Percentiles rank a stretch among this genome's conserved stretches.
phyloP scores from a whole-genome alignment of 306 rosid genomes.

The Alnus rubra region DNA sequence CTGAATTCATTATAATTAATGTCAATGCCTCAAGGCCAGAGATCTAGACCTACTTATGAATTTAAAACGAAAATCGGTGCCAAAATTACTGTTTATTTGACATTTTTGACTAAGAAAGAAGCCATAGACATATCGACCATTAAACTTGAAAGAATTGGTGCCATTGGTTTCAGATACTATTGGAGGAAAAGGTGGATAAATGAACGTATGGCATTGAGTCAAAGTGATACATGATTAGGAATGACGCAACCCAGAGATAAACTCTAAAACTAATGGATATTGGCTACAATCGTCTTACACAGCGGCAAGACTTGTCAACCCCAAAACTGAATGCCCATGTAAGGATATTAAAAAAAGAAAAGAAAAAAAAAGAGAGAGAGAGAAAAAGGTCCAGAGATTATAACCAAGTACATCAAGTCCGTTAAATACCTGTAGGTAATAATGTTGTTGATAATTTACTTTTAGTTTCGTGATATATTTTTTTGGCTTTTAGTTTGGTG shows the following conservation, averaged over 20 bases:
- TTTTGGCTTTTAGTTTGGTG: too few species aligned
- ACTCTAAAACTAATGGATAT: conserved; percentile 1
- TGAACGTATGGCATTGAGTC: conserved; percentile 34
- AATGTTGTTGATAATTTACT: too few species aligned
- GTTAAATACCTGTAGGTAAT: neutral
- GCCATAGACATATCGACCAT: neutral
- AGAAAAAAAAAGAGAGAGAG: neutral
- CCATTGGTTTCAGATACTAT: neutral
- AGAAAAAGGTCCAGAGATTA: too few species aligned
- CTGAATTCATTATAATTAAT: too few species aligned
- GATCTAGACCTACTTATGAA: neutral
- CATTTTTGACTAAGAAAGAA: neutral
- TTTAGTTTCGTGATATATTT: too few species aligned
- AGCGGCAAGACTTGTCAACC: neutral
- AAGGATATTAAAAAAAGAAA: neutral
- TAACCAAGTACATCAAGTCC: neutral
- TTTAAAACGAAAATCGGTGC: neutral
- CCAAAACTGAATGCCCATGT: too few species aligned
- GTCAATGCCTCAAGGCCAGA: neutral
- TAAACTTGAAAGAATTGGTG: neutral
- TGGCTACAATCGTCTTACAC: neutral
- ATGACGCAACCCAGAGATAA: conserved; percentile 6
- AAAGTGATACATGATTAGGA: conserved; percentile 27
- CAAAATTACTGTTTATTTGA: neutral
- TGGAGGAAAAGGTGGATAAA: conserved; percentile 18